Base-by-base conservation (phyloP, 2,329 filamentous ascomycete genomes). In the Helotiales sp. region DNA sequence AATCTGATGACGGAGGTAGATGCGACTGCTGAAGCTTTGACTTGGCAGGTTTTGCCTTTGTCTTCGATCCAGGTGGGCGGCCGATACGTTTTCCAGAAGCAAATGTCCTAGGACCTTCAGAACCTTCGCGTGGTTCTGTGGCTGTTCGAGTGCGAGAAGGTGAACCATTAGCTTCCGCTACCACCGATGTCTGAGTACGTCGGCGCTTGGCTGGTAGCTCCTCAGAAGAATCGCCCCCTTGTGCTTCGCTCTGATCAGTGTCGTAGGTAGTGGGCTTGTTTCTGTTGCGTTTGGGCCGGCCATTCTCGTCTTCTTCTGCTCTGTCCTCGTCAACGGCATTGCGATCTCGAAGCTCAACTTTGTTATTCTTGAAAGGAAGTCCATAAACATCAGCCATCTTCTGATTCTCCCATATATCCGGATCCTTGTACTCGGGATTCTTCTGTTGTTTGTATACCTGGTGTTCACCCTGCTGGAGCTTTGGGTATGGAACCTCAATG, bases 311-410 rank as follows among this genome's bases (percentile, higher is more conserved):
- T 19, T 47, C 38, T 25, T 15, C 51, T 30, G 55, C 55, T 33
- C 59, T 52, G 42, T 51, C 61, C 38, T 55, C 48, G n/a, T 58
- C 30, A 15, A 42, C 47, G 17, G 57, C 63, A 52, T 62, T 63
- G 3, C 56, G 52, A 42, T 58, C 55, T n/a, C 49, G 54, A 17
- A 62, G 82, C 58, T 86, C 82, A 67, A 88, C 85, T 33, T 76
- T 75, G 19, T 83, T 83, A 58, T 86, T 76, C 70, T 82, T 82
- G 63, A 86, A 84, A 59, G 85, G 81, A 64, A 86, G 86, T 15
- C 81, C 79, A 65, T 86, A 87, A 1, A 79, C 76, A 59, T 81
- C 76, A 7, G 84, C 83, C 77, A 71, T 86, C 83, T 67, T 87
- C 80, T 53, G 63, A 48, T 68, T 66, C 25, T 71, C 67, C 36